Percentiles rank a stretch among this genome's conserved stretches.
Evolutionary conservation across 129 eudicot species (phyloP).

Genomic region (Pseudognaphalium luteoalbum): DNA sequence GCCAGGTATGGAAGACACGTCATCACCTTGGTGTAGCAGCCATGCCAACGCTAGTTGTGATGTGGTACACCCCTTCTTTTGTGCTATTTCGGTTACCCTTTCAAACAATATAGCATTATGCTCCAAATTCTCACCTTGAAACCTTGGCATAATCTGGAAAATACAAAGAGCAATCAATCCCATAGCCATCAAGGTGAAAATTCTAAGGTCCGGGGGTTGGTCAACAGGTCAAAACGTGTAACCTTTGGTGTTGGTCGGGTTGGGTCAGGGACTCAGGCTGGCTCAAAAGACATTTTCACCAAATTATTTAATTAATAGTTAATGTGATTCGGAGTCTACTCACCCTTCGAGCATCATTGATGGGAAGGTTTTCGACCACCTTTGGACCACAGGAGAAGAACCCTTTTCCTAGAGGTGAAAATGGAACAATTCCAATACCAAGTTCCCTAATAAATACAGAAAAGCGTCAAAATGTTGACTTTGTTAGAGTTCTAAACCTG

Average conservation of each 20-base stretch:
- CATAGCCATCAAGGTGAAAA: background rate
- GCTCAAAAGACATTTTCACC: background rate
- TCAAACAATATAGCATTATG: conserved; percentile 36
- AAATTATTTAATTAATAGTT: too few relatives aligned
- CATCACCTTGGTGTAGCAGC: conserved; percentile 54
- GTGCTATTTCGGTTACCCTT: conserved; percentile 35
- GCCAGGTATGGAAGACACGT: conserved; percentile 51
- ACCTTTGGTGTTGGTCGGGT: too few relatives aligned
- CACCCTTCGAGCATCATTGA: conserved; percentile 48
- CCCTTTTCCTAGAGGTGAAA: conserved; percentile 51
- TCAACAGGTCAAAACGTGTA: background rate
- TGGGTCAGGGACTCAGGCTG: background rate
- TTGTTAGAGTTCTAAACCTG: background rate
- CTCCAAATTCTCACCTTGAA: conserved; percentile 42
- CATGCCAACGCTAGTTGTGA: conserved; percentile 56
- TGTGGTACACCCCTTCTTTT: conserved; percentile 50
- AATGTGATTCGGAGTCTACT: background rate
- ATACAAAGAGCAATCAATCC: background rate
- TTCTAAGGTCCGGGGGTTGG: background rate
- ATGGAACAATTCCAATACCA: conserved; percentile 63
- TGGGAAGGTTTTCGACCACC: conserved; percentile 33
- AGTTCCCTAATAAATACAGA: conserved; percentile 38
- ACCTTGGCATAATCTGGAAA: conserved; percentile 44
- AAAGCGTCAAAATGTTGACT: background rate
- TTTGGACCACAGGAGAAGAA: conserved; percentile 38